A percentile compares a stretch with the other conserved stretches of the same genome.
phyloP scores from a whole-genome alignment of 2,329 filamentous ascomycete species.

The Madurella mycetomatis region DNA sequence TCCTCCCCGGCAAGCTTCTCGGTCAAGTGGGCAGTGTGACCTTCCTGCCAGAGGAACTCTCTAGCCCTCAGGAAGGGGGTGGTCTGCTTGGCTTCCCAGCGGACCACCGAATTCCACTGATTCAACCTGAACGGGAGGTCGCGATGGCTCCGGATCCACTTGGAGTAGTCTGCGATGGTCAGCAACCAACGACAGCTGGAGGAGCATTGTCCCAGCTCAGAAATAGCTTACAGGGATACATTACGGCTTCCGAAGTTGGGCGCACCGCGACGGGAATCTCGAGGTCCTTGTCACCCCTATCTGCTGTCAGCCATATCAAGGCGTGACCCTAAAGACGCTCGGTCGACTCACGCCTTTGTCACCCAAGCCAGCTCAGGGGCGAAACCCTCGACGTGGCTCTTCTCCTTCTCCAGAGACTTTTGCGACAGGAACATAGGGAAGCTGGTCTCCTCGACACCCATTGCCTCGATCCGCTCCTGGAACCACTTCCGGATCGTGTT shows the following conservation, averaged over 20 bases:
- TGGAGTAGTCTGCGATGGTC: slow-evolving; percentile 91
- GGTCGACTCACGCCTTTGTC: slow-evolving; percentile 63
- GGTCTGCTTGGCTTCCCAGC: slow-evolving; percentile 58
- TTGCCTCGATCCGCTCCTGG: slow-evolving; percentile 71
- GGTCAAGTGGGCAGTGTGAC: slow-evolving; percentile 83
- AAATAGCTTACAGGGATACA: slow-evolving; percentile 22
- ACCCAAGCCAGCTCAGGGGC: slow-evolving; percentile 90
- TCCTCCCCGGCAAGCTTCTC: slow-evolving; percentile 77
- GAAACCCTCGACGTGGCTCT: slow-evolving; percentile 98
- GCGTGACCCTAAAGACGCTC: slow-evolving; percentile 1
- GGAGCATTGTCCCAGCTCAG: slow-evolving; percentile 22
- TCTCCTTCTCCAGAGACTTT: slow-evolving; percentile 82
- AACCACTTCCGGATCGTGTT: slow-evolving; percentile 64
- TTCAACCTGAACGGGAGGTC: slow-evolving; percentile 92
- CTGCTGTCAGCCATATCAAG: slow-evolving; percentile 22
- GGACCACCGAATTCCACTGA: slow-evolving; percentile 86
- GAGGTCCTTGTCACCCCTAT: slow-evolving; percentile 82
- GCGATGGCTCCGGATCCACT: slow-evolving; percentile 95
- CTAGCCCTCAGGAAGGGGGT: slow-evolving; percentile 73
- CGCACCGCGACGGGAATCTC: slow-evolving; percentile 69
- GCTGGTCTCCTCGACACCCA: slow-evolving; percentile 92
- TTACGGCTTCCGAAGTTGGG: slow-evolving; percentile 59
- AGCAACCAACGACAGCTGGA: slow-evolving; percentile 9
- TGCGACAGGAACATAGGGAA: slow-evolving; percentile 94
- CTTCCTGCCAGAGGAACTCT: slow-evolving; percentile 98